Evolutionary conservation across 805 yeast species (phyloP), one percentile per base, ranked within the genome.

Genomic region (Hanseniaspora lachancei): DNA sequence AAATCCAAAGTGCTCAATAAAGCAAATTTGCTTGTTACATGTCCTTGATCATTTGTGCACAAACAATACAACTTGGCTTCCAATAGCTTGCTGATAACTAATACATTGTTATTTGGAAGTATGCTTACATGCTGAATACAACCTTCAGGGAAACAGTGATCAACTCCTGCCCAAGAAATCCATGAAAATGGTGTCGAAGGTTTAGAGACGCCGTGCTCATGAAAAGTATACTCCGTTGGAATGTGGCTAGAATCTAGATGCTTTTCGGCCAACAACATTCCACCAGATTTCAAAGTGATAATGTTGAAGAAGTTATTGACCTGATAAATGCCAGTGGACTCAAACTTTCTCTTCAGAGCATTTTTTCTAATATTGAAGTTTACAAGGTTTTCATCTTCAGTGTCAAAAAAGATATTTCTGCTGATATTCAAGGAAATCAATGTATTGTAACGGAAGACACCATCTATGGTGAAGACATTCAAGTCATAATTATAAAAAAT

Each of bases 201-300:
- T 29, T 44, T 13, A 6, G 6, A 8, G 13, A 44, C 23, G 8
- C 29, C 47, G 10, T 44, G 18, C 9, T 44, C 47, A 23, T 41
- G 44, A 6, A 41, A 20, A 23, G 36, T 44, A 18, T 44, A 44
- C 7, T 44, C 23, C 20, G 8, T 15, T 44, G 34, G 47, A 44
- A 44, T 20, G 16, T 29, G 9, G 7, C 18, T 44, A n/a, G 5
- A 20, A 15, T 44, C 47, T 8, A 44, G 13, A 3, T 27, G 21
- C 9, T 44, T 44, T 29, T 44, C 47, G 6, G 27, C 47, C 20
- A 51, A 21, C 5, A 51, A 10, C 35, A 51, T 34, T 35, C 55
- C 55, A 18, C 55, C 49, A n/a, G 44, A 16, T 15, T 51, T 36
- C 38, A 43, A n/a, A 8, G 55, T 38, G 4, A 52, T 36, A 13